Percentiles rank a stretch among this genome's conserved stretches.
phyloP scores from a whole-genome alignment of 768 basidiomycete genomes.

The Crucibulum laeve region DNA sequence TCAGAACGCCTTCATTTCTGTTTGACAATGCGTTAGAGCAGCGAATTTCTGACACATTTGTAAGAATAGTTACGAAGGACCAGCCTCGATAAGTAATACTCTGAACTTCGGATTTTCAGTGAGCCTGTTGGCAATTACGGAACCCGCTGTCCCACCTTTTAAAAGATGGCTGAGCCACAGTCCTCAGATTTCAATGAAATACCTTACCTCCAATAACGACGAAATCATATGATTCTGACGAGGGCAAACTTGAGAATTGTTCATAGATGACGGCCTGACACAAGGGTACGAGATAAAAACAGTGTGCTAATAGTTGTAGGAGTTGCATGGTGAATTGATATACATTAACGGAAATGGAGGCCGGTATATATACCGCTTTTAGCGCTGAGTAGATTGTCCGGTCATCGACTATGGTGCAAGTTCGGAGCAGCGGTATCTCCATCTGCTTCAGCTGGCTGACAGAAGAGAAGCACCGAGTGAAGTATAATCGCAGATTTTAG shows the following conservation, averaged over 20 bases:
- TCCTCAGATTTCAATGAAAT: background rate
- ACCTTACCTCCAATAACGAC: background rate
- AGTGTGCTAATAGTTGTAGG: too few relatives aligned
- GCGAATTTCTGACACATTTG: background rate
- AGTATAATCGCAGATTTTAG: too few relatives aligned
- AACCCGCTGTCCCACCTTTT: slow-evolving; percentile 24
- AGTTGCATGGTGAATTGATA: too few relatives aligned
- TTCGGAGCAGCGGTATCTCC: too few relatives aligned
- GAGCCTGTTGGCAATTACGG: slow-evolving; percentile 22
- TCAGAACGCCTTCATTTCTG: slow-evolving; percentile 14
- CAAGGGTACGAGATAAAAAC: too few relatives aligned
- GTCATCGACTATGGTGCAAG: too few relatives aligned
- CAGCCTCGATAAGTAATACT: slow-evolving; percentile 27
- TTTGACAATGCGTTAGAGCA: background rate
- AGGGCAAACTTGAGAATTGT: background rate
- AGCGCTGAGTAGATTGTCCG: too few relatives aligned
- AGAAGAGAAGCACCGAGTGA: too few relatives aligned
- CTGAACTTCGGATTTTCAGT: slow-evolving; percentile 17
- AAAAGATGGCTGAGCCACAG: background rate
- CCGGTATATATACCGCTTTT: too few relatives aligned
- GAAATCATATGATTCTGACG: background rate
- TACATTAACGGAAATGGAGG: too few relatives aligned
- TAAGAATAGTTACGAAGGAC: slow-evolving; percentile 15
- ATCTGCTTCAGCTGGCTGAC: too few relatives aligned
- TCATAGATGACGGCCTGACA: slow-evolving; percentile 1